These are phyloP conservation scores for Kazachstania martiniae DNA, from an alignment of 805 yeast genomes.

Conservation along the genomic window DNA sequence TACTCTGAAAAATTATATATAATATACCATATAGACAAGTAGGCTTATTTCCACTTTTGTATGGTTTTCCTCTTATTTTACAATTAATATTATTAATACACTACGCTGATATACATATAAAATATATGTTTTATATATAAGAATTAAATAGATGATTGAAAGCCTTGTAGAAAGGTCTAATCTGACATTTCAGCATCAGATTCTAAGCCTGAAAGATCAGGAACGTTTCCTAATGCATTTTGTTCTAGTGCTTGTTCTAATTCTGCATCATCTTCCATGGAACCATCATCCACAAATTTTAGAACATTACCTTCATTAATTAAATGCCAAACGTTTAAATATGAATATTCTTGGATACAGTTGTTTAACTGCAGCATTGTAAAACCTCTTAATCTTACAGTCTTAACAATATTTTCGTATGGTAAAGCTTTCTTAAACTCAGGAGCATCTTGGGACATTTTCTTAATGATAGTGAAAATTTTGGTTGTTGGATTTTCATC, in stretches of 20 bases:
- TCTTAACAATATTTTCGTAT: constrained; percentile 42
- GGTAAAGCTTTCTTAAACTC: constrained; percentile 27
- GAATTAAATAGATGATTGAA: too few species aligned
- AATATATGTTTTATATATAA: too few species aligned
- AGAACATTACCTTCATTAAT: constrained; percentile 59
- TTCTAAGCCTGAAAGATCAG: not conserved
- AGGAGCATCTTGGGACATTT: constrained; percentile 35
- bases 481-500: constrained; percentile 59
- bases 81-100: too few species aligned
- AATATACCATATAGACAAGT: too few species aligned
- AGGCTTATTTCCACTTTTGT: too few species aligned
- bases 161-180: too few species aligned
- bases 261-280: constrained; percentile 9
- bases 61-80: too few species aligned
- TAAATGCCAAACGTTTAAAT: constrained; percentile 64
- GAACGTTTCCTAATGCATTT: not conserved
- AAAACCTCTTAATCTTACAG: constrained; percentile 71
- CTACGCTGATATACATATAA: too few species aligned
- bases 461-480: constrained; percentile 61
- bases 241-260: not conserved
- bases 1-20: too few species aligned
- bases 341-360: constrained; percentile 65
- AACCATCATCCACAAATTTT: constrained; percentile 41
- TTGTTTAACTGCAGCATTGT: constrained; percentile 68
- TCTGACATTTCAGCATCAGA: too few species aligned